Percentiles rank a stretch among this genome's conserved stretches.
Conservation (phyloP, 2,329 filamentous ascomycete genomes). For the Pseudogymnoascus sp. region DNA sequence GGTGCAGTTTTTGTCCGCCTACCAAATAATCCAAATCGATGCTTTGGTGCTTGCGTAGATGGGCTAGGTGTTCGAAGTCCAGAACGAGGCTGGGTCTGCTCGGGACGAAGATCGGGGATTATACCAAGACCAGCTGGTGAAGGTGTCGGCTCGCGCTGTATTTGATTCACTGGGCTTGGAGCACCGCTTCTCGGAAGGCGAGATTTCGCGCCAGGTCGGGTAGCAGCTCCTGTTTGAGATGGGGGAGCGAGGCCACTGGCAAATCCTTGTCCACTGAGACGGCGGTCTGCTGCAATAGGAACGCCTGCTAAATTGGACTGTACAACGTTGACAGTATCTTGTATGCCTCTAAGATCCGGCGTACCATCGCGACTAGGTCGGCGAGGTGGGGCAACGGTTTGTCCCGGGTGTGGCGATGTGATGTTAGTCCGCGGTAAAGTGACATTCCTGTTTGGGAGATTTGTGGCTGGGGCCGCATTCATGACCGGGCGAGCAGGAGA, state of each 20-base stretch:
- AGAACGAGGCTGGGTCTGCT: conserved; percentile 13
- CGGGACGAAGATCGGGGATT: conserved; percentile 23
- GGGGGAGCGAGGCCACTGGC: conserved; percentile 16
- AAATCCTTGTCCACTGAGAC: conserved; percentile 20
- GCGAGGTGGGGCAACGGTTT: conserved; percentile 36
- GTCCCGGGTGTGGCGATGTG: conserved; percentile 23
- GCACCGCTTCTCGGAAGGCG: conserved; percentile 28
- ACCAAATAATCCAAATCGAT: conserved; percentile 71
- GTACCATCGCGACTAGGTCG: conserved; percentile 64
- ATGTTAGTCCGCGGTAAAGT: conserved; percentile 24
- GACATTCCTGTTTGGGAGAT: conserved; percentile 20
- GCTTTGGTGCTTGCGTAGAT: conserved; percentile 44
- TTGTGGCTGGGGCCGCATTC: conserved; percentile 12
- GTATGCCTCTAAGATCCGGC: conserved; percentile 43
- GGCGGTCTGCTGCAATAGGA: conserved; percentile 27
- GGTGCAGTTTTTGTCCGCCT: conserved; percentile 59
- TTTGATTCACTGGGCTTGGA: conserved; percentile 27
- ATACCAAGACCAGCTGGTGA: conserved; percentile 25
- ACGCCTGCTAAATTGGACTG: conserved; percentile 44
- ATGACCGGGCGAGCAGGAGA: conserved; percentile 25
- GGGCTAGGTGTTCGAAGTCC: conserved; percentile 44
- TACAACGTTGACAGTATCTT: conserved; percentile 2
- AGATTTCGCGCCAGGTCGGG: conserved; percentile 28
- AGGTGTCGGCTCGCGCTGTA: conserved; percentile 22
- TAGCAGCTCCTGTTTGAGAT: conserved; percentile 24